Percentiles rank a stretch among this genome's conserved stretches.
Conservation (phyloP, 202 grass and related monocot genomes). For the Musa balbisiana region DNA sequence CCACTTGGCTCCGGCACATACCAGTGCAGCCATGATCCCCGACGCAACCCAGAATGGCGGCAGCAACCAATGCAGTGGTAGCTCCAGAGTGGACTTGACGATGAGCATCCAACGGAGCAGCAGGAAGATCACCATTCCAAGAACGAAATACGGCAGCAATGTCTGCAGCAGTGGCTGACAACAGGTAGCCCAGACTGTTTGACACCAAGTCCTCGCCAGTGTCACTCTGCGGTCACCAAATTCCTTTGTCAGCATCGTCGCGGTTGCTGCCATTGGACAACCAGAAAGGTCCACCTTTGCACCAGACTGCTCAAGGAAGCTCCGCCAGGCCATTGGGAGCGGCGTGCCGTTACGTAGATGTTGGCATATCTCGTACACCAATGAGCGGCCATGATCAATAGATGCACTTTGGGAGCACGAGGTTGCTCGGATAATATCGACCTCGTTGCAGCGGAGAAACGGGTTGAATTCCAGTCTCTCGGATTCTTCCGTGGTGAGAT, state of each 20-base stretch:
- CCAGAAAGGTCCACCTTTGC: constrained; percentile 51
- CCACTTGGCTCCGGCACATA: constrained; percentile 43
- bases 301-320: constrained; percentile 53
- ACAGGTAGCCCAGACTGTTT: constrained; percentile 45
- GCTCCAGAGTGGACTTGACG: not conserved
- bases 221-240: constrained; percentile 24
- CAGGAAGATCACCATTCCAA: constrained; percentile 41
- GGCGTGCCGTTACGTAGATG: constrained; percentile 41
- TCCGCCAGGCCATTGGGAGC: constrained; percentile 44
- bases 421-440: constrained; percentile 49
- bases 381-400: constrained; percentile 57
- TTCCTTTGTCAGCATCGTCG: not conserved
- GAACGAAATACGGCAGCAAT: constrained; percentile 31
- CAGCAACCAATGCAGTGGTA: constrained; percentile 36
- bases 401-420: constrained; percentile 57
- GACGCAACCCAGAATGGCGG: constrained; percentile 43
- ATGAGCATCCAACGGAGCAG: constrained; percentile 26
- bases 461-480: constrained; percentile 68
- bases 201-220: constrained; percentile 42
- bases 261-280: constrained; percentile 30
- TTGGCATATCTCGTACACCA: constrained; percentile 62
- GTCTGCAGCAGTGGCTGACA: constrained; percentile 66
- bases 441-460: constrained; percentile 51
- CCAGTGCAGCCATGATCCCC: constrained; percentile 23
- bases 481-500: constrained; percentile 37